Evolutionary conservation across 305 asterid genomes (phyloP).

Genomic region (Solanum aculeatissimum): DNA sequence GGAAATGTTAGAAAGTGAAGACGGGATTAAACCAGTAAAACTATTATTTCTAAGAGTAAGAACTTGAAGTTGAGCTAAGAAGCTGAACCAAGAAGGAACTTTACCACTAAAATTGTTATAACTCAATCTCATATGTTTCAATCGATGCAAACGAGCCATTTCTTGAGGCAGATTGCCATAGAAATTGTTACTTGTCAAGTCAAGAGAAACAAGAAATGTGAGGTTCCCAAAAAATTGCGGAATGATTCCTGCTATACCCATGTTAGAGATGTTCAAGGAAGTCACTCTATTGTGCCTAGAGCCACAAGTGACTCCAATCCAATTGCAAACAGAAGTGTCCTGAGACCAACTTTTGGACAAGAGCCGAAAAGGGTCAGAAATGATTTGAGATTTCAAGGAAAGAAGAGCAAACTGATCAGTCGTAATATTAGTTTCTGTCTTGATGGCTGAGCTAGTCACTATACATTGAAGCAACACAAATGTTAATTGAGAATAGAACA

Average conservation of each 20-base stretch:
- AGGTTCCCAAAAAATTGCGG: constrained; percentile 15
- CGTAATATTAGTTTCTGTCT: not conserved
- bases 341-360: not conserved
- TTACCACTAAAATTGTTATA: constrained; percentile 4
- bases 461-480: not conserved
- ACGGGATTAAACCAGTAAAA: constrained; percentile 4
- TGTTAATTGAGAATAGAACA: not conserved
- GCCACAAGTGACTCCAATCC: constrained; percentile 2
- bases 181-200: constrained; percentile 1
- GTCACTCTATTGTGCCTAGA: not conserved
- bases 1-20: constrained; percentile 9
- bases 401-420: not conserved
- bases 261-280: constrained; percentile 1
- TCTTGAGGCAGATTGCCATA: not conserved
- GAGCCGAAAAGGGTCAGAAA: not conserved
- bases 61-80: not conserved
- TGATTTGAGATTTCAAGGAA: not conserved
- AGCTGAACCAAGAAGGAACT: not conserved
- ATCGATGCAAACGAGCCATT: not conserved
- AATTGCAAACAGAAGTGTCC: not conserved
- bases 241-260: constrained; percentile 11
- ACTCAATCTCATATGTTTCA: not conserved
- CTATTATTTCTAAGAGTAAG: not conserved
- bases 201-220: constrained; percentile 14
- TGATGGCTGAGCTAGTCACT: not conserved